Evolutionary conservation across 768 basidiomycete genomes (phyloP).

Genomic region (Leucosporidium yakuticum): DNA sequence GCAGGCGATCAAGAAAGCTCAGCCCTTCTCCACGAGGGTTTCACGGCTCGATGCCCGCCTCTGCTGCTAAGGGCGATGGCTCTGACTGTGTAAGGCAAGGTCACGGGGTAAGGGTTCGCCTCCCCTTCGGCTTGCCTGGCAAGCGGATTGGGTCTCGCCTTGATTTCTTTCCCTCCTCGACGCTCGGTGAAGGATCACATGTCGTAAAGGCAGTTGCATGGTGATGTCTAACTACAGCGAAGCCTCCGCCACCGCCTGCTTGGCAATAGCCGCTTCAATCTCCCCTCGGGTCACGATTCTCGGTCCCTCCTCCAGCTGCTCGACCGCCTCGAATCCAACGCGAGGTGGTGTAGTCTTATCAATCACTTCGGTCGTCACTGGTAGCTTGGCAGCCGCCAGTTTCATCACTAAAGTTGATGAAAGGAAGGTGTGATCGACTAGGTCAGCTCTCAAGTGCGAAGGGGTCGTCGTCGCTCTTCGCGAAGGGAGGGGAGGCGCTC

Average conservation of each 20-base stretch:
- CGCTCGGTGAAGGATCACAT: not conserved
- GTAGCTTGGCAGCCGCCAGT: slow-evolving; percentile 79
- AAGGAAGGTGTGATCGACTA: slow-evolving; percentile 8
- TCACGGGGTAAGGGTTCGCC: too few species aligned
- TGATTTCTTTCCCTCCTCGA: not conserved
- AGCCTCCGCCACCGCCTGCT: not conserved
- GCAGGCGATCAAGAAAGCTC: not conserved
- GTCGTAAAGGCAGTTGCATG: not conserved
- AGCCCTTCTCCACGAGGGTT: not conserved
- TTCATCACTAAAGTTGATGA: slow-evolving; percentile 62
- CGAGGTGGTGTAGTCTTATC: slow-evolving; percentile 62
- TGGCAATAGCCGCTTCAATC: slow-evolving; percentile 7
- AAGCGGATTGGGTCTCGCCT: not conserved
- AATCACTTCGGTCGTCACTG: slow-evolving; percentile 82
- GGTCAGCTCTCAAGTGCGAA: too few species aligned
- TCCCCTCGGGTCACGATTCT: slow-evolving; percentile 19
- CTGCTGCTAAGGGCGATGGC: too few species aligned
- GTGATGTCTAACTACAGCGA: not conserved
- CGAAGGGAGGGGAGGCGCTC: too few species aligned
- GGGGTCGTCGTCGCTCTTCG: too few species aligned
- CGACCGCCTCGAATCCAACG: slow-evolving; percentile 20
- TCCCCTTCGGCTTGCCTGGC: too few species aligned
- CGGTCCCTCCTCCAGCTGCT: slow-evolving; percentile 2
- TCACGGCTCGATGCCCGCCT: too few species aligned
- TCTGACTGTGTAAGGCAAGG: too few species aligned